A percentile compares a stretch with the other conserved stretches of the same genome.
phyloP scores from a whole-genome alignment of 257 asterid species.

The Linderniella brevidens region DNA sequence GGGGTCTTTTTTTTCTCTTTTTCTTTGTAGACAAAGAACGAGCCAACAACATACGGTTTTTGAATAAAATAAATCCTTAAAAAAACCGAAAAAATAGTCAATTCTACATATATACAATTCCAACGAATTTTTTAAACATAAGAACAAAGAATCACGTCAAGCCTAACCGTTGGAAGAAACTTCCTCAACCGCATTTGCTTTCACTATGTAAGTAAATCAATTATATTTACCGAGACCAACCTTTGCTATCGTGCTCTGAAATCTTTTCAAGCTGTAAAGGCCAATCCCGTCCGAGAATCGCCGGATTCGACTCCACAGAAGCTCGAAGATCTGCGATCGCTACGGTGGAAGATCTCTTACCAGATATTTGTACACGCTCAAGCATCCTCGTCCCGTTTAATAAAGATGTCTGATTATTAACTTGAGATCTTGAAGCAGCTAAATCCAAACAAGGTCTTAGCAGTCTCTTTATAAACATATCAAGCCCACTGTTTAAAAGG shows the following conservation, averaged over 20 bases:
- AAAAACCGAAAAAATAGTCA: too few relatives aligned
- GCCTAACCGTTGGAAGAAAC: too few relatives aligned
- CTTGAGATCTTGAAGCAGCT: constrained; percentile 27
- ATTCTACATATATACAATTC: too few relatives aligned
- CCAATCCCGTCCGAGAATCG: constrained; percentile 54
- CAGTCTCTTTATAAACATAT: constrained; percentile 38
- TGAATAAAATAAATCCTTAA: too few relatives aligned
- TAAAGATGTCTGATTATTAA: constrained; percentile 18
- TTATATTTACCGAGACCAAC: not conserved
- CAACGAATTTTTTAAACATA: too few relatives aligned
- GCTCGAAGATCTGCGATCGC: constrained; percentile 37
- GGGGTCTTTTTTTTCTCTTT: too few relatives aligned
- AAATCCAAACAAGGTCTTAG: constrained; percentile 38
- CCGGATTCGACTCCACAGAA: constrained; percentile 40
- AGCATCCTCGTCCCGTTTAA: constrained; percentile 17
- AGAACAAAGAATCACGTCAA: too few relatives aligned
- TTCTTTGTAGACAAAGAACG: too few relatives aligned
- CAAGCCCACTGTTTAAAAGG: constrained; percentile 46
- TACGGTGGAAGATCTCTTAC: constrained; percentile 9
- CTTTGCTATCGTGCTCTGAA: not conserved
- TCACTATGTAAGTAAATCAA: constrained; percentile 3
- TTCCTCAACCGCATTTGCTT: too few relatives aligned
- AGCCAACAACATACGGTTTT: too few relatives aligned
- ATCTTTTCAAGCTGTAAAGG: constrained; percentile 38
- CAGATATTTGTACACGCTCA: constrained; percentile 12